Conservation (phyloP, 305 asterid genomes). For the Andrographis paniculata region DNA sequence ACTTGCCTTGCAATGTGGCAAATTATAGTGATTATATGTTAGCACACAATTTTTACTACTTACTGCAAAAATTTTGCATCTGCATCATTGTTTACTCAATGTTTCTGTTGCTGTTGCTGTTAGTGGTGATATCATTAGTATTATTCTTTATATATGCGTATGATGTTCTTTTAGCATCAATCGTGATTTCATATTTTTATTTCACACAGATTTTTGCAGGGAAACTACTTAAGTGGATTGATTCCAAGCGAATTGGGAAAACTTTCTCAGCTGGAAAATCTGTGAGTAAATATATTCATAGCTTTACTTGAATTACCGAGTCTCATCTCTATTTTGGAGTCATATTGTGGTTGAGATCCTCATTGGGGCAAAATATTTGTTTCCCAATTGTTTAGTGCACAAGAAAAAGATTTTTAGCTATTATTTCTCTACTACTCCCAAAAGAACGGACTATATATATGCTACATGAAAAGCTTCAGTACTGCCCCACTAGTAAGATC, state of each 20-base stretch:
- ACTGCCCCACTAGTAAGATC: slow-evolving; percentile 4
- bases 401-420: background rate
- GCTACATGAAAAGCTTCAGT: background rate
- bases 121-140: no score
- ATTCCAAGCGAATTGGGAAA: slow-evolving; percentile 86
- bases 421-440: background rate
- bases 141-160: slow-evolving; percentile 2
- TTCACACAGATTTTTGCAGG: slow-evolving; percentile 80
- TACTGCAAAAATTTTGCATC: no score
- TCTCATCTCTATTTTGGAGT: slow-evolving; percentile 15
- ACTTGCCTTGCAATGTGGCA: background rate
- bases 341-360: slow-evolving; percentile 9
- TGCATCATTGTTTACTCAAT: no score
- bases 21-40: no score
- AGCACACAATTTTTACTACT: no score
- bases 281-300: slow-evolving; percentile 44
- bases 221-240: slow-evolving; percentile 79
- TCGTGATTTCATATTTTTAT: slow-evolving; percentile 18
- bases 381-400: background rate
- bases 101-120: background rate
- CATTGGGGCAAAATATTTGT: slow-evolving; percentile 6
- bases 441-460: background rate
- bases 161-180: slow-evolving; percentile 10
- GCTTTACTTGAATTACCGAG: slow-evolving; percentile 6
- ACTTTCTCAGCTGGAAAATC: slow-evolving; percentile 60